Conservation (phyloP, 1,284 basidiomycete species). For the Ustilago tritici region DNA sequence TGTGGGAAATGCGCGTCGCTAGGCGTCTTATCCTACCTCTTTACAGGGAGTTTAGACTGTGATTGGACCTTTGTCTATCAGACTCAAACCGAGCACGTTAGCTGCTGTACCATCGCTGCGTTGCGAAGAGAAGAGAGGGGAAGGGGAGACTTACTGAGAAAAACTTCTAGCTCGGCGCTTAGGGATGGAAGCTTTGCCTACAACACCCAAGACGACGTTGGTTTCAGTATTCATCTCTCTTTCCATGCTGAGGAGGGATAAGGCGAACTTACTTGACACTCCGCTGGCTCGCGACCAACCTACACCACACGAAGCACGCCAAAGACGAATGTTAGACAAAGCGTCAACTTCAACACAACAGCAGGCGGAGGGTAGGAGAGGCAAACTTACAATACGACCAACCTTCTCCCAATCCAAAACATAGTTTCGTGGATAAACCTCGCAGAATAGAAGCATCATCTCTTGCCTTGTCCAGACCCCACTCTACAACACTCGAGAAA, state of each 20-base stretch:
- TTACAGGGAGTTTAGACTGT: too few species aligned
- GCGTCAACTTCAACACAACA: not conserved
- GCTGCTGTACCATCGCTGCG: not conserved
- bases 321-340: not conserved
- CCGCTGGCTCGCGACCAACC: conserved; percentile 21
- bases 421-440: conserved; percentile 13
- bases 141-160: conserved; percentile 18
- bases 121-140: not conserved
- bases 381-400: conserved; percentile 15
- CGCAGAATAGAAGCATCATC: conserved; percentile 28
- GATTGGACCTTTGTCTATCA: not conserved
- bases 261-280: conserved; percentile 26
- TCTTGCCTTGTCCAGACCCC: conserved; percentile 14
- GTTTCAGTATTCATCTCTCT: not conserved
- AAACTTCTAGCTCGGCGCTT: conserved; percentile 10
- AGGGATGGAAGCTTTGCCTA: conserved; percentile 19
- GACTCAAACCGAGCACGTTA: not conserved
- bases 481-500: not conserved
- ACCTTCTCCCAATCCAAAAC: conserved; percentile 13
- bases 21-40: too few species aligned
- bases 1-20: too few species aligned
- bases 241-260: not conserved
- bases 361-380: too few species aligned
- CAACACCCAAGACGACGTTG: not conserved
- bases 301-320: not conserved